Conservation (phyloP, 2,329 filamentous ascomycete species). For the Aspergillus niger region DNA sequence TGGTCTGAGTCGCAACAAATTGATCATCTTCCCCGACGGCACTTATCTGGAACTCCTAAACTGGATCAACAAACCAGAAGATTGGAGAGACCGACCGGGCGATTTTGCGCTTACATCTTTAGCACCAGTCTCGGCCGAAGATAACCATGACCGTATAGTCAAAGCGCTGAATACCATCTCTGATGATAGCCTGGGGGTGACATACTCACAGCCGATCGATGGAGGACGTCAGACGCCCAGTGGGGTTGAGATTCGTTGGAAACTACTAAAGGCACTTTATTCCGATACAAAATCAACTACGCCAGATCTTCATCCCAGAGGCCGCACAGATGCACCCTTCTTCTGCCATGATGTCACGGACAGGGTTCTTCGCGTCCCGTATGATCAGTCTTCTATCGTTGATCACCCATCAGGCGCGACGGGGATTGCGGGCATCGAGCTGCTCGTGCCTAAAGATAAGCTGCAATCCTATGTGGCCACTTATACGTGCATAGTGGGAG, state of each 20-base stretch:
- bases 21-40: conserved; percentile 15
- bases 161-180: conserved; percentile 4
- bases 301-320: conserved; percentile 9
- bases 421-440: conserved; percentile 13
- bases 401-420: conserved; percentile 14
- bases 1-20: conserved; percentile 16
- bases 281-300: background rate
- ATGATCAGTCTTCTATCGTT: conserved; percentile 1
- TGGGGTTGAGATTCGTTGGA: conserved; percentile 14
- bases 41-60: conserved; percentile 19
- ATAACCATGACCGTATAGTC: conserved; percentile 9
- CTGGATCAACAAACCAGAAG: conserved; percentile 12
- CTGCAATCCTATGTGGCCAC: conserved; percentile 1
- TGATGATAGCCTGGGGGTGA: conserved; percentile 9
- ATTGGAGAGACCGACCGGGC: conserved; percentile 13
- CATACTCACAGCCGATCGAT: conserved; percentile 7
- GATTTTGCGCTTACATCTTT: conserved; percentile 17
- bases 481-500: conserved; percentile 14
- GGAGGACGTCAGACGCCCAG: conserved; percentile 12
- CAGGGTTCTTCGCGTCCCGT: conserved; percentile 11
- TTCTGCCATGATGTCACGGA: conserved; percentile 21
- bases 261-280: conserved; percentile 12
- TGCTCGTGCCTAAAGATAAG: conserved; percentile 10
- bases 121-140: conserved; percentile 9
- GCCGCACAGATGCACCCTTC: conserved; percentile 16